Base-by-base conservation (phyloP, 179 eudicot genomes). In the Spinacia oleracea region DNA sequence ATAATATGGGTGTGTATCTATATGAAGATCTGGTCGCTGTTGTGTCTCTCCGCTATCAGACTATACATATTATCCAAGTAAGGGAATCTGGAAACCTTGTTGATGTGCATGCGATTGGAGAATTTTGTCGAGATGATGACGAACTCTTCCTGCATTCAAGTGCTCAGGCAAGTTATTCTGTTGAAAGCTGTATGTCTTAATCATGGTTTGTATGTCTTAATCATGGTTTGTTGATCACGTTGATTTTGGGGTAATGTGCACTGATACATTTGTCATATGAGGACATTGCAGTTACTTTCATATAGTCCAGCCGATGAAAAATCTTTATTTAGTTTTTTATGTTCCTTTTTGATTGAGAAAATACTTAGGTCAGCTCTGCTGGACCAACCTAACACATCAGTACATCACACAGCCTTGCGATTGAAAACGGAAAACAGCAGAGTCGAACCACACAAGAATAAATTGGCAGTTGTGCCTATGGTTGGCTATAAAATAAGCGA, bases 1-100 rank as follows among this genome's bases (percentile, higher is more conserved):
- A 93, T 84, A 90, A 86, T 70, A 86, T 83, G 88, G 97, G 99
- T 77, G 99, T 89, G 59, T 96, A 85, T 83, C 84, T 96, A 79
- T 93, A 93, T 78, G 98, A 96, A 70, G 97, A 96, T 86, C 86
- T 96, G 79, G 83, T 96, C 83, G 96, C 99, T 71, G 90, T 96
- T 76, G 97, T 93, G 48, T 96, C 99, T 66, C 88, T 96, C 71
- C 98, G 99, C 59, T 93, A 86, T 86, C 98, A 96, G 78, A 89
- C 85, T 73, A 93, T 96, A 80, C 97, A 96, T 89, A 88, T 96
- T 85, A 89, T 96, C 78, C 99, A 96, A 86, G 87, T 96, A 79
- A 89, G 97, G 82, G 99, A 96, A 75, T 89, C 97, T 25, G 99
- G 99, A 6, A 85, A 86, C 82, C 91, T 96, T 69, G 98, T 93